Percentiles rank a stretch among this genome's conserved stretches.
phyloP scores from a whole-genome alignment of 2,329 filamentous ascomycete species.

The Uncinocarpus reesii region DNA sequence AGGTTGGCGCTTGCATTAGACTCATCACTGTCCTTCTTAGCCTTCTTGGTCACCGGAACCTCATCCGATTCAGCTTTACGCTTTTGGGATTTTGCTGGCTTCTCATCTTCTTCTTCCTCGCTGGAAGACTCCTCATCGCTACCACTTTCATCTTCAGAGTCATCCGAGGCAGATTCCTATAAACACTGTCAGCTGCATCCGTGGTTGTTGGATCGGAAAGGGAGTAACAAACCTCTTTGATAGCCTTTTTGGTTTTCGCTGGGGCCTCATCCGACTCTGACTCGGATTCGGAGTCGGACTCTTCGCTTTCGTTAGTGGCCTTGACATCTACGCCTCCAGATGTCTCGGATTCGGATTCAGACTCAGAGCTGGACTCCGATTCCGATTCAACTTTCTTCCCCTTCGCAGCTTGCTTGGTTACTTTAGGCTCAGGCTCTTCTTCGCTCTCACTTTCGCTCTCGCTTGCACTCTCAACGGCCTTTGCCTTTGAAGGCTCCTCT shows the following conservation, averaged over 20 bases:
- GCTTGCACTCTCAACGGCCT: slow-evolving; percentile 16
- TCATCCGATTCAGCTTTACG: slow-evolving; percentile 41
- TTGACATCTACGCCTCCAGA: slow-evolving; percentile 10
- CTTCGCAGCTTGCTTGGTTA: slow-evolving; percentile 19
- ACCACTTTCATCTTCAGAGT: slow-evolving; percentile 15
- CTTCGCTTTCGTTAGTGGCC: slow-evolving; percentile 9
- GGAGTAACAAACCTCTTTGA: slow-evolving; percentile 26
- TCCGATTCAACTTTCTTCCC: slow-evolving; percentile 21
- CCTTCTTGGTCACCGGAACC: slow-evolving; percentile 44
- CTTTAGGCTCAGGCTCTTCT: slow-evolving; percentile 17
- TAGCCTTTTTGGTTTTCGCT: slow-evolving; percentile 19
- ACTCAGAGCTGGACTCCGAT: slow-evolving; percentile 19
- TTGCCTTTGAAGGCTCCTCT: slow-evolving; percentile 19
- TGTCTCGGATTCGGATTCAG: slow-evolving; percentile 14
- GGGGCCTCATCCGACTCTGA: slow-evolving; percentile 9
- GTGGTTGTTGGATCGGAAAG: too few relatives aligned
- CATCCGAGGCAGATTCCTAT: slow-evolving; percentile 15
- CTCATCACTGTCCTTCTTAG: slow-evolving; percentile 46
- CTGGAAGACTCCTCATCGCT: slow-evolving; percentile 26
- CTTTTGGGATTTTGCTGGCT: slow-evolving; percentile 30
- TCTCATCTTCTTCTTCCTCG: slow-evolving; percentile 22
- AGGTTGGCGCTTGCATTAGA: slow-evolving; percentile 52
- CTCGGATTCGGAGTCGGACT: slow-evolving; percentile 17
- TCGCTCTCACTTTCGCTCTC: slow-evolving; percentile 20
- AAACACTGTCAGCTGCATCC: not conserved